Evolutionary conservation across 2,329 filamentous ascomycete species (phyloP).

Genomic region (Aspergillus quadrilineatus): DNA sequence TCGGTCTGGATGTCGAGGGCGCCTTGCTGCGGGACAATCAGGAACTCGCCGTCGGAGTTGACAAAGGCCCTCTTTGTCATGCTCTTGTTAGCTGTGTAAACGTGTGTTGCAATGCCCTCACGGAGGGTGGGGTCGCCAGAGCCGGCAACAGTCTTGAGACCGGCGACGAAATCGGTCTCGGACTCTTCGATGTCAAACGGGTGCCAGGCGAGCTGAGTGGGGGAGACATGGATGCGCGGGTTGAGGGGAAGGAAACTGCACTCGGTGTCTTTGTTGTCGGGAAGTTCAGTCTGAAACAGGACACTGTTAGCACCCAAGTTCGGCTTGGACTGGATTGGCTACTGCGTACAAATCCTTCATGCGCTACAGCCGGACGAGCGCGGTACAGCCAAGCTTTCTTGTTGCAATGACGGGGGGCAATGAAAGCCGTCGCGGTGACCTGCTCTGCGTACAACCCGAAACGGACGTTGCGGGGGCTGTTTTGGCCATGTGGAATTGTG

Average conservation of each 20-base stretch:
- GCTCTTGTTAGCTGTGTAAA: conserved; percentile 56
- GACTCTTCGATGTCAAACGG: conserved; percentile 53
- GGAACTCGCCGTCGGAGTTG: conserved; percentile 63
- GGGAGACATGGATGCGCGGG: conserved; percentile 55
- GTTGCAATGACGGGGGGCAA: conserved; percentile 56
- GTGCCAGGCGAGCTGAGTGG: conserved; percentile 59
- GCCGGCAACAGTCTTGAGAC: conserved; percentile 55
- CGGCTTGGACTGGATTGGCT: neutral
- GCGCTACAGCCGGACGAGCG: conserved; percentile 55
- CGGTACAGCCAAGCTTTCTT: conserved; percentile 61
- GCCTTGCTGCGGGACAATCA: conserved; percentile 66
- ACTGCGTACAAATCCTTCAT: conserved; percentile 50
- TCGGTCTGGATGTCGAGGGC: conserved; percentile 68
- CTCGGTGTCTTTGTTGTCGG: conserved; percentile 37
- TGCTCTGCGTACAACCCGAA: conserved; percentile 43
- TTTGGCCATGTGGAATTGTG: conserved; percentile 40
- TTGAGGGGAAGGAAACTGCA: conserved; percentile 42
- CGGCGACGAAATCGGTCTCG: conserved; percentile 57
- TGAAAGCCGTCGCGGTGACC: conserved; percentile 61
- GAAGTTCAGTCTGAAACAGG: conserved; percentile 47
- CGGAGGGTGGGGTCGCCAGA: conserved; percentile 59
- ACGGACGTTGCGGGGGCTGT: conserved; percentile 38
- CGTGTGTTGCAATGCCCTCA: conserved; percentile 55
- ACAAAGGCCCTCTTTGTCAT: conserved; percentile 60
- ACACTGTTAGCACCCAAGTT: neutral